phyloP scores from a whole-genome alignment of 257 asterid species.

The Verbena officinalis region DNA sequence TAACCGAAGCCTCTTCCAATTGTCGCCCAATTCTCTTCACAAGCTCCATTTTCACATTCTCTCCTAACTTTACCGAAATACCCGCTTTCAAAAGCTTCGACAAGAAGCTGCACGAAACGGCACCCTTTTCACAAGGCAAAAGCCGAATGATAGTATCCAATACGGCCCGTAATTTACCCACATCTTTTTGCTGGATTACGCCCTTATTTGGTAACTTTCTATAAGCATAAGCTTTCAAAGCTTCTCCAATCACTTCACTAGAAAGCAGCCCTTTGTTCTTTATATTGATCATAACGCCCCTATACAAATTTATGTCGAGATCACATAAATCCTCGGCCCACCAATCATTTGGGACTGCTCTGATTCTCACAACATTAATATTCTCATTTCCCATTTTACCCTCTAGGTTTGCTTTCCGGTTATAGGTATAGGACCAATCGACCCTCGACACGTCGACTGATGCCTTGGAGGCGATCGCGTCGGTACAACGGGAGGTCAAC shows the following conservation, averaged over 20 bases:
- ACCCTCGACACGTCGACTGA: constrained; percentile 56
- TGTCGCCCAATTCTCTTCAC: constrained; percentile 64
- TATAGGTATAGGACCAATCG: constrained; percentile 74
- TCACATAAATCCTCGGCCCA: constrained; percentile 78
- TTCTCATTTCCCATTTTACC: constrained; percentile 50
- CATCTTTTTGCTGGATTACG: constrained; percentile 41
- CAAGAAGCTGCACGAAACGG: constrained; percentile 63
- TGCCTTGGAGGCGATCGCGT: constrained; percentile 67
- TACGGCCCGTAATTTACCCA: constrained; percentile 38
- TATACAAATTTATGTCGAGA: constrained; percentile 59
- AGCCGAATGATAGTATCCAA: constrained; percentile 56
- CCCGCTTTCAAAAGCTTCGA: constrained; percentile 62
- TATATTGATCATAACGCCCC: constrained; percentile 45
- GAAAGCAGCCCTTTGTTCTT: constrained; percentile 48
- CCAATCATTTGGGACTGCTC: constrained; percentile 71
- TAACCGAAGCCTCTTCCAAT: constrained; percentile 69
- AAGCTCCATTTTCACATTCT: constrained; percentile 42
- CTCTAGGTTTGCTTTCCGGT: constrained; percentile 47
- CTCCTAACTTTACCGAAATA: constrained; percentile 48
- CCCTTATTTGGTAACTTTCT: constrained; percentile 53
- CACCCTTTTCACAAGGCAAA: constrained; percentile 55
- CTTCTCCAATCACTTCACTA: constrained; percentile 65
- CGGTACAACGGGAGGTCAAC: constrained; percentile 53
- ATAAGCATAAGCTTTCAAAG: constrained; percentile 61
- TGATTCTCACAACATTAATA: constrained; percentile 46